Percentiles rank a stretch among this genome's conserved stretches.
Evolutionary conservation across 2,329 filamentous ascomycete genomes (phyloP).

Genomic region (Proliferodiscus dingleyae): DNA sequence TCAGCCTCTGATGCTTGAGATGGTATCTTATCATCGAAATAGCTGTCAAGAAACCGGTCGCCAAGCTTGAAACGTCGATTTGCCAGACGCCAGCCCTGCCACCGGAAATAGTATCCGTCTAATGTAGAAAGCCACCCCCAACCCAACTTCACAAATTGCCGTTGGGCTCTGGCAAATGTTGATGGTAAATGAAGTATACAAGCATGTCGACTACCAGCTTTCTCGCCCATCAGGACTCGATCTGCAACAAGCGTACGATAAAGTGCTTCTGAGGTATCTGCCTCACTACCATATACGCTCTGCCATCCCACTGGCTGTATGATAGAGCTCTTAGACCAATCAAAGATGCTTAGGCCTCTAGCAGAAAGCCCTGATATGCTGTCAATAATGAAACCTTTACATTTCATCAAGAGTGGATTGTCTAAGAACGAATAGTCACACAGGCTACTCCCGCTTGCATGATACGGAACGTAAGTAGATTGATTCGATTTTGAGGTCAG

Average conservation of each 20-base stretch:
- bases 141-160: slow-evolving; percentile 6
- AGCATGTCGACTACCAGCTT: slow-evolving; percentile 1
- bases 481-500: background rate
- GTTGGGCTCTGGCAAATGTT: background rate
- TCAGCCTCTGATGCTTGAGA: slow-evolving; percentile 8
- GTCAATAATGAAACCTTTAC: slow-evolving; percentile 15
- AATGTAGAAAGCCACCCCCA: slow-evolving; percentile 11
- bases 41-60: slow-evolving; percentile 1
- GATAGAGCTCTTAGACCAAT: slow-evolving; percentile 9
- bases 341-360: slow-evolving; percentile 11
- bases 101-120: slow-evolving; percentile 13
- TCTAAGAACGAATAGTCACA: slow-evolving; percentile 5
- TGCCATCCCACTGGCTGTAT: background rate
- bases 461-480: slow-evolving; percentile 3
- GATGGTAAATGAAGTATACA: slow-evolving; percentile 10
- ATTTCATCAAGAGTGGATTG: slow-evolving; percentile 6
- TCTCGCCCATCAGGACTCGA: slow-evolving; percentile 4
- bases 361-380: slow-evolving; percentile 9
- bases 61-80: slow-evolving; percentile 8
- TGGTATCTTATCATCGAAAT: slow-evolving; percentile 13
- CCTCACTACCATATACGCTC: slow-evolving; percentile 5
- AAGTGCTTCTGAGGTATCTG: slow-evolving; percentile 7
- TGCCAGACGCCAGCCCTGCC: slow-evolving; percentile 6
- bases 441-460: slow-evolving; percentile 1
- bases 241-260: slow-evolving; percentile 10